A percentile compares a stretch with the other conserved stretches of the same genome.
Conservation (phyloP, 208 protist species). For the Jaenimonas drosophilae region DNA sequence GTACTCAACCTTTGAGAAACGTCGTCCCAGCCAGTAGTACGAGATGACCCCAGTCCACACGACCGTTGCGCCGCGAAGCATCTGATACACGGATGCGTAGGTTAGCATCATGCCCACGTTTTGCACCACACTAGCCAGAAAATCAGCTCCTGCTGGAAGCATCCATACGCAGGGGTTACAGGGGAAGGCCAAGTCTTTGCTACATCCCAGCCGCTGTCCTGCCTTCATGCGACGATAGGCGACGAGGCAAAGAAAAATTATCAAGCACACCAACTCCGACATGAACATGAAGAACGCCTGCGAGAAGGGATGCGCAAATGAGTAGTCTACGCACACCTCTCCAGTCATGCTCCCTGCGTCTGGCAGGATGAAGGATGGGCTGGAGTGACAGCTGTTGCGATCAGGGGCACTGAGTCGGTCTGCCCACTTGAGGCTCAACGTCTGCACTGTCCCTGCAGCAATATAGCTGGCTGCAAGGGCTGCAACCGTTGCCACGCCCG, state of each 20-base stretch:
- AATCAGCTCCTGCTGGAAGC: slow-evolving; percentile 57
- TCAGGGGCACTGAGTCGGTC: slow-evolving; percentile 17
- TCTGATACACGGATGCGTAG: slow-evolving; percentile 86
- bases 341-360: neutral
- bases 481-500: no score
- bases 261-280: slow-evolving; percentile 51
- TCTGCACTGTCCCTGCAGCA: slow-evolving; percentile 47
- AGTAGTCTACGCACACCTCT: slow-evolving; percentile 18
- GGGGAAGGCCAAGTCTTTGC: slow-evolving; percentile 28
- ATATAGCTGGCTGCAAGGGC: slow-evolving; percentile 35
- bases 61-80: slow-evolving; percentile 87
- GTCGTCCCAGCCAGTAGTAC: slow-evolving; percentile 63
- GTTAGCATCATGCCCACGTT: slow-evolving; percentile 84
- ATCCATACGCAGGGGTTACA: slow-evolving; percentile 56
- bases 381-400: neutral
- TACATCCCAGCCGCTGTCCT: slow-evolving; percentile 4
- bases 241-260: slow-evolving; percentile 24
- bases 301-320: slow-evolving; percentile 71
- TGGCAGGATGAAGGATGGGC: neutral
- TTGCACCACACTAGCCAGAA: slow-evolving; percentile 78
- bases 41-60: slow-evolving; percentile 84
- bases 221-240: slow-evolving; percentile 5
- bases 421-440: slow-evolving; percentile 41
- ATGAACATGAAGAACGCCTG: slow-evolving; percentile 85
- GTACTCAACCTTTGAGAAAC: slow-evolving; percentile 55